Conservation (phyloP, 495 filamentous ascomycete genomes). For the Lepidopterella palustris region DNA sequence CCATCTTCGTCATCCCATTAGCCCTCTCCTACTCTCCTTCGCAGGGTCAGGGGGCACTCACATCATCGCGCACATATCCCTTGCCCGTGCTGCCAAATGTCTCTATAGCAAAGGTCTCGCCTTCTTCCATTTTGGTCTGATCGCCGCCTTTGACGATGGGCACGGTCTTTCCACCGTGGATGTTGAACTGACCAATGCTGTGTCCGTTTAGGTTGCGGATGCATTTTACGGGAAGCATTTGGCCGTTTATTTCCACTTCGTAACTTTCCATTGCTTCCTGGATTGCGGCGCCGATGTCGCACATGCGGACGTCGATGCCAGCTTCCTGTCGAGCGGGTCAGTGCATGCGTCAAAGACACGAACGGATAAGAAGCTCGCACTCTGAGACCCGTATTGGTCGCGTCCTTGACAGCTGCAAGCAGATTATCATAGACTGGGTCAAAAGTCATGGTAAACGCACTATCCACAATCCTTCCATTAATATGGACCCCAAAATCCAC, state of each 20-base stretch:
- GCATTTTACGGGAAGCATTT: constrained; percentile 71
- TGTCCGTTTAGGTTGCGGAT: constrained; percentile 88
- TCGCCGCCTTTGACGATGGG: constrained; percentile 82
- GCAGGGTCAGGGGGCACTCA: constrained; percentile 32
- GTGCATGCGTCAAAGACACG: neutral
- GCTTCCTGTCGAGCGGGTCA: constrained; percentile 49
- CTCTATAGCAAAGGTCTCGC: constrained; percentile 87
- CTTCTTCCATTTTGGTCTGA: constrained; percentile 77
- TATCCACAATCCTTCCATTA: constrained; percentile 86
- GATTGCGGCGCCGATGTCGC: constrained; percentile 68
- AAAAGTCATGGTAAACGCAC: constrained; percentile 84
- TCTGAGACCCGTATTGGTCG: constrained; percentile 79
- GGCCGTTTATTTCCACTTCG: constrained; percentile 71
- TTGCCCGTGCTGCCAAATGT: constrained; percentile 92
- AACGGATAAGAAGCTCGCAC: constrained; percentile 17
- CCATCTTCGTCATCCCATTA: constrained; percentile 46
- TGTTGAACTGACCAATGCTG: constrained; percentile 76
- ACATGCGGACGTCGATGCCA: constrained; percentile 73
- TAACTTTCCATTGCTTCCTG: constrained; percentile 90
- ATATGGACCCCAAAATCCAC: constrained; percentile 90
- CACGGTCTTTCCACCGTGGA: constrained; percentile 84
- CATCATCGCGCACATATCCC: constrained; percentile 45
- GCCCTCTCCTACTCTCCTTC: too few species aligned
- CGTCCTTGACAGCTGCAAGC: constrained; percentile 72
- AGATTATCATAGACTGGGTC: constrained; percentile 81